Percentiles rank a stretch among this genome's conserved stretches.
Evolutionary conservation across 139 green algal genomes (phyloP).

Genomic region (Chloropicon primus): DNA sequence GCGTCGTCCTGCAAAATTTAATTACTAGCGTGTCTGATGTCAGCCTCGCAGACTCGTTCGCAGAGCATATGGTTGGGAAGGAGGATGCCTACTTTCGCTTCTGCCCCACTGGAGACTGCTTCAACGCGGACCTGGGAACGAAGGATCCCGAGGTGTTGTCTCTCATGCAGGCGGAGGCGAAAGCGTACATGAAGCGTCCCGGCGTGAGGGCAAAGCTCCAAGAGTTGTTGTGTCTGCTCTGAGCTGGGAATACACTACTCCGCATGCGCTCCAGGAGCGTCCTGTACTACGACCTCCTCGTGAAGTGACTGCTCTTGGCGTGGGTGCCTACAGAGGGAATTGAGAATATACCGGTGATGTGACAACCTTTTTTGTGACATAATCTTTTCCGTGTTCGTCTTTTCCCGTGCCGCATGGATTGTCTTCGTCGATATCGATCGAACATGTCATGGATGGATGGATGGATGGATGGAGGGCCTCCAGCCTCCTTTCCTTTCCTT

Average conservation of each 20-base stretch:
- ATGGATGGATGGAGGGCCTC: too few relatives aligned
- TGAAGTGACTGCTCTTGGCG: too few relatives aligned
- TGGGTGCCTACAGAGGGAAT: too few relatives aligned
- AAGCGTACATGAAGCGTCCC: not conserved
- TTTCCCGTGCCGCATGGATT: too few relatives aligned
- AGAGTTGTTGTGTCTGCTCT: not conserved
- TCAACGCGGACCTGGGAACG: not conserved
- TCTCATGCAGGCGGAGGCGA: not conserved
- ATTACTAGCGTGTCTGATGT: slow-evolving; percentile 12
- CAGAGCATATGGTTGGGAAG: slow-evolving; percentile 5
- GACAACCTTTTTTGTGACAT: too few relatives aligned
- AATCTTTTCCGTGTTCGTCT: too few relatives aligned
- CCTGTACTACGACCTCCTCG: not conserved
- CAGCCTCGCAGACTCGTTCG: slow-evolving; percentile 9
- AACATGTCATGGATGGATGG: too few relatives aligned
- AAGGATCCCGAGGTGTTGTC: not conserved
- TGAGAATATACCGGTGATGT: too few relatives aligned
- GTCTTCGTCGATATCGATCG: too few relatives aligned
- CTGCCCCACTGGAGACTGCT: slow-evolving; percentile 7
- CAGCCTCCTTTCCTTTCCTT: too few relatives aligned
- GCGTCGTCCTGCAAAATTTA: slow-evolving; percentile 5
- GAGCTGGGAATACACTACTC: too few relatives aligned
- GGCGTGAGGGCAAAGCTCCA: not conserved
- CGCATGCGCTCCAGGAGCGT: too few relatives aligned
- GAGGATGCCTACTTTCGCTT: slow-evolving; percentile 18